A percentile compares a stretch with the other conserved stretches of the same genome.
Evolutionary conservation across 345 rosid genomes (phyloP).

Genomic region (Draba incana): DNA sequence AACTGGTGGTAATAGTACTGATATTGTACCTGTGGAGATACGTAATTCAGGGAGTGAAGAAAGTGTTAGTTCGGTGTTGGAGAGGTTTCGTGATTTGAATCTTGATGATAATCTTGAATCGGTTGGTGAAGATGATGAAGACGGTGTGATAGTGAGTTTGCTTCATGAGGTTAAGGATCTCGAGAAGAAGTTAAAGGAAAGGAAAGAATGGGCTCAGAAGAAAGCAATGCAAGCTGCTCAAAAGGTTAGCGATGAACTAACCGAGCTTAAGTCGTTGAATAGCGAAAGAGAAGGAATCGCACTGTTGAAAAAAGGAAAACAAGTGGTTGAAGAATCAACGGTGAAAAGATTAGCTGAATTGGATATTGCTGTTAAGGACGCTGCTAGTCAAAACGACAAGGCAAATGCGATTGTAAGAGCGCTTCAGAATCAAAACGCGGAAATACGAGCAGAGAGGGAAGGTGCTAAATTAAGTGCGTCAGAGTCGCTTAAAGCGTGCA

Average conservation of each 20-base stretch:
- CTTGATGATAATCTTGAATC: constrained; percentile 70
- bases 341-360: constrained; percentile 73
- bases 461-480: constrained; percentile 87
- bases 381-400: constrained; percentile 67
- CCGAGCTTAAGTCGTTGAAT: constrained; percentile 74
- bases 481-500: constrained; percentile 63
- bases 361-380: constrained; percentile 81
- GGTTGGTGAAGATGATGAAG: constrained; percentile 65
- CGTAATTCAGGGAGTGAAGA: constrained; percentile 49
- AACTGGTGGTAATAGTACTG: constrained; percentile 38
- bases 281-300: constrained; percentile 81
- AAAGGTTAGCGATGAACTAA: constrained; percentile 73
- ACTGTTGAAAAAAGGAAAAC: constrained; percentile 81
- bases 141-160: constrained; percentile 65
- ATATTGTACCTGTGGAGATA: constrained; percentile 45
- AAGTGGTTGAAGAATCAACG: constrained; percentile 74
- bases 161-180: constrained; percentile 73
- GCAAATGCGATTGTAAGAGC: constrained; percentile 71
- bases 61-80: constrained; percentile 56
- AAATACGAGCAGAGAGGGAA: constrained; percentile 91
- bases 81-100: constrained; percentile 70
- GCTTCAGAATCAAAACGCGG: constrained; percentile 87
- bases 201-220: constrained; percentile 93
- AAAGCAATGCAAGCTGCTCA: constrained; percentile 97
- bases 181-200: constrained; percentile 74